phyloP scores from a whole-genome alignment of 2,329 filamentous ascomycete genomes.

The Delphinella strobiligena region DNA sequence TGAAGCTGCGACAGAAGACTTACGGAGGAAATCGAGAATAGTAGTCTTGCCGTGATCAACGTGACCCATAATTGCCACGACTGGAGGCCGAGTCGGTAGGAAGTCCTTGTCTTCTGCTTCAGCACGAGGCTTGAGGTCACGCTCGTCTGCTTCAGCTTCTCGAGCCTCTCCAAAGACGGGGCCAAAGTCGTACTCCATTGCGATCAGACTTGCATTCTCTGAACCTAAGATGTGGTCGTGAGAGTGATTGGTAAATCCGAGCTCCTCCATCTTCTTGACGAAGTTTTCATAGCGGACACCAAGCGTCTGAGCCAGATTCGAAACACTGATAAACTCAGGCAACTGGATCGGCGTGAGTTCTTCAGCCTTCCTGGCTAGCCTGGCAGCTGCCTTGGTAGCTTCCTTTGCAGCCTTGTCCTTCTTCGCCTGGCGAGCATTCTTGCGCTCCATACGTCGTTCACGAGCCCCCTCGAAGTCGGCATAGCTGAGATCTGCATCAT shows the following conservation, averaged over 20 bases:
- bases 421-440: conserved; percentile 13
- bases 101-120: conserved; percentile 48
- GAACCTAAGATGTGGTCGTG: conserved; percentile 79
- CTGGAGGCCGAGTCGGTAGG: conserved; percentile 68
- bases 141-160: conserved; percentile 47
- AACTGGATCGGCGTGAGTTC: conserved; percentile 56
- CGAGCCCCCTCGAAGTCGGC: conserved; percentile 9
- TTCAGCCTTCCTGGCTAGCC: conserved; percentile 18
- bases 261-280: conserved; percentile 60
- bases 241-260: conserved; percentile 80
- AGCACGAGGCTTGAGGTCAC: conserved; percentile 63
- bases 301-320: conserved; percentile 64
- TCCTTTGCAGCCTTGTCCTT: conserved; percentile 15
- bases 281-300: conserved; percentile 62
- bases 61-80: conserved; percentile 98
- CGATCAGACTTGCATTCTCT: conserved; percentile 81
- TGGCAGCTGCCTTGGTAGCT: conserved; percentile 12
- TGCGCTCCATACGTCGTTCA: conserved; percentile 12
- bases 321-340: conserved; percentile 86
- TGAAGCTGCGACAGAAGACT: conserved; percentile 78
- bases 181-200: conserved; percentile 86
- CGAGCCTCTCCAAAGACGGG: conserved; percentile 46
- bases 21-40: conserved; percentile 81
- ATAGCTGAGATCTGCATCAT: conserved; percentile 7
- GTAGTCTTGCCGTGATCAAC: conserved; percentile 99